phyloP scores from a whole-genome alignment of 2,329 filamentous ascomycete species.

The Diaporthe helianthi region DNA sequence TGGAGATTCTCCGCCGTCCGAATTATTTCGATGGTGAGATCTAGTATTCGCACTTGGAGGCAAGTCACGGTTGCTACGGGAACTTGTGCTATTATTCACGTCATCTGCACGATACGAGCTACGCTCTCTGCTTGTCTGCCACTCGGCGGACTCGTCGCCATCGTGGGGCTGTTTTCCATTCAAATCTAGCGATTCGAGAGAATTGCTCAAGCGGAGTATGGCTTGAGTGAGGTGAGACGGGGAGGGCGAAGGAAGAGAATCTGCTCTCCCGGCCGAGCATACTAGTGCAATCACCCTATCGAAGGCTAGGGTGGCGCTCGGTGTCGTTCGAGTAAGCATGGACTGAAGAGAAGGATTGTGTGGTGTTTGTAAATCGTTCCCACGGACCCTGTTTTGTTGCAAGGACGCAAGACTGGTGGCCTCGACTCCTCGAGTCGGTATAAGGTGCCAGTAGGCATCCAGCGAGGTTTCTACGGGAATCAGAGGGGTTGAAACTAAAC shows the following conservation, averaged over 20 bases:
- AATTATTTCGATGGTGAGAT: neutral
- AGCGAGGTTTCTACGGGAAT: neutral
- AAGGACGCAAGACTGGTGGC: neutral
- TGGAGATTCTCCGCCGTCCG: conserved; percentile 13
- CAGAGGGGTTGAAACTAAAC: neutral
- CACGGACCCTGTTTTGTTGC: neutral
- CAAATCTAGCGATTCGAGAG: neutral
- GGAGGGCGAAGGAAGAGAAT: neutral
- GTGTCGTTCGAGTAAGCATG: neutral
- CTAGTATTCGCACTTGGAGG: neutral
- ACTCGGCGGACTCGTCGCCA: neutral
- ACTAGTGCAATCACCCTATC: neutral
- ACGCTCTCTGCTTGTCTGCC: neutral
- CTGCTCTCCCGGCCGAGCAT: neutral
- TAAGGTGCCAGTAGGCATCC: no score
- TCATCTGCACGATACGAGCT: neutral
- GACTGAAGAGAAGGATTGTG: neutral
- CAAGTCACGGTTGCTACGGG: neutral
- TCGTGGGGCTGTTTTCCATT: neutral
- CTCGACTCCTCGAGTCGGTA: neutral
- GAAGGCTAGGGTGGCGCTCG: no score
- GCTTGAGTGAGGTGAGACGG: neutral
- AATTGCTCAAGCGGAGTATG: neutral
- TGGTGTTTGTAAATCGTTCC: neutral
- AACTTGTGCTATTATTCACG: neutral